Conservation (phyloP, 306 rosid species). For the Sechiopsis laciniata region DNA sequence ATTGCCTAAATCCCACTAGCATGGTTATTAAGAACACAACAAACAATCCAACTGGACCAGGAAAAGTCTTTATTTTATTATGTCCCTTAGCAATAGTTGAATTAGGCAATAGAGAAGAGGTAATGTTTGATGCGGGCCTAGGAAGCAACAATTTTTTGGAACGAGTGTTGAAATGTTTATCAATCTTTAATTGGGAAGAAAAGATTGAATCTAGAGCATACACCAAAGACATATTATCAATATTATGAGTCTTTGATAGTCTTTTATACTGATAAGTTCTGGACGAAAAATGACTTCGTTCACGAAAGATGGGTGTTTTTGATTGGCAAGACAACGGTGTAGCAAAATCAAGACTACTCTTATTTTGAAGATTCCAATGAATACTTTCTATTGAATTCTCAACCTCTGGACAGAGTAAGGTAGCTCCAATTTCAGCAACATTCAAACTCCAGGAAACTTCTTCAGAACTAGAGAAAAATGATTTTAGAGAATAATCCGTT, state of each 20-base stretch:
- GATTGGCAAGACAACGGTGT: conserved; percentile 64
- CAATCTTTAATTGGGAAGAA: conserved; percentile 28
- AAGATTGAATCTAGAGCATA: conserved; percentile 29
- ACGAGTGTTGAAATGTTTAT: conserved; percentile 18
- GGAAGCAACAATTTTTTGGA: conserved; percentile 27
- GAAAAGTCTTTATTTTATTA: conserved; percentile 14
- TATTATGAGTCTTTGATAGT: conserved; percentile 17
- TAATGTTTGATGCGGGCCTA: conserved; percentile 8
- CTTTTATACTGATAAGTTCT: conserved; percentile 32
- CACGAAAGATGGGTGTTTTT: conserved; percentile 38
- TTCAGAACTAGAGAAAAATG: conserved; percentile 39
- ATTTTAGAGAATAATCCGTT: conserved; percentile 56
- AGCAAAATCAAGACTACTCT: conserved; percentile 37
- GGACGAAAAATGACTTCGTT: conserved; percentile 28
- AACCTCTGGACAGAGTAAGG: conserved; percentile 45
- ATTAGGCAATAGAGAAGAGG: conserved; percentile 22
- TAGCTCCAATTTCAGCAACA: conserved; percentile 56
- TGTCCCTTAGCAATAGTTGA: conserved; percentile 21
- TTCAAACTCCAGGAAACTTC: conserved; percentile 59
- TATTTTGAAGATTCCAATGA: conserved; percentile 32
- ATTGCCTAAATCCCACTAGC: conserved; percentile 28
- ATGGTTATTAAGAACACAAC: conserved; percentile 24
- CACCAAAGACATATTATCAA: conserved; percentile 28
- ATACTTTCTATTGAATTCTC: conserved; percentile 27
- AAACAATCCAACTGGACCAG: conserved; percentile 28